Conservation (phyloP, 2,329 filamentous ascomycete species). For the Pseudogymnoascus sp. region DNA sequence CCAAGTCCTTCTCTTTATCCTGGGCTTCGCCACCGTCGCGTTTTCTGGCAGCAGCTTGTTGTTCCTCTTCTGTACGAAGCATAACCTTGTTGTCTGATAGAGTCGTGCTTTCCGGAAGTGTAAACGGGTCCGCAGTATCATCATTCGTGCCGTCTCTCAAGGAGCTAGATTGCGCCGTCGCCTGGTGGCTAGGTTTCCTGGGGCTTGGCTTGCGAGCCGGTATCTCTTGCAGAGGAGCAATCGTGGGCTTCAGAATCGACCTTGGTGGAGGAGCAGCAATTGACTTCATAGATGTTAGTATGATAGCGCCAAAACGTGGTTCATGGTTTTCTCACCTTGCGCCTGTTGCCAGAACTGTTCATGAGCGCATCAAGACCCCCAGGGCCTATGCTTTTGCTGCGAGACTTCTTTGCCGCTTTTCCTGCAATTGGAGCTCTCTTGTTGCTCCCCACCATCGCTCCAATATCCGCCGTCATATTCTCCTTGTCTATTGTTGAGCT, state of each 20-base stretch:
- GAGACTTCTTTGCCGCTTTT: slow-evolving; percentile 51
- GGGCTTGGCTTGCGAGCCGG: slow-evolving; percentile 52
- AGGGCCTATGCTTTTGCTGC: slow-evolving; percentile 93
- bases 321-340: slow-evolving; percentile 54
- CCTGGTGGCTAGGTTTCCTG: background rate
- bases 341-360: slow-evolving; percentile 64
- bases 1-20: slow-evolving; percentile 50
- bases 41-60: slow-evolving; percentile 59
- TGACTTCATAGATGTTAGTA: slow-evolving; percentile 20
- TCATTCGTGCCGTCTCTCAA: background rate
- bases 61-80: slow-evolving; percentile 59
- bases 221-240: slow-evolving; percentile 57
- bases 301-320: background rate
- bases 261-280: slow-evolving; percentile 39
- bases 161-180: background rate
- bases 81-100: slow-evolving; percentile 45
- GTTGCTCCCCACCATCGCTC: slow-evolving; percentile 29
- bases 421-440: slow-evolving; percentile 20
- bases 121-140: background rate
- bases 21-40: slow-evolving; percentile 57
- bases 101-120: slow-evolving; percentile 10
- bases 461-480: slow-evolving; percentile 63
- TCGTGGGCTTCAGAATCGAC: slow-evolving; percentile 75
- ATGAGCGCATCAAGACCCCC: slow-evolving; percentile 79
- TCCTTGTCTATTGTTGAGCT: slow-evolving; percentile 56